A percentile compares a stretch with the other conserved stretches of the same genome.
These are phyloP conservation scores for Neurospora sp. DNA, from an alignment of 495 filamentous ascomycete genomes.

Conservation along the genomic window DNA sequence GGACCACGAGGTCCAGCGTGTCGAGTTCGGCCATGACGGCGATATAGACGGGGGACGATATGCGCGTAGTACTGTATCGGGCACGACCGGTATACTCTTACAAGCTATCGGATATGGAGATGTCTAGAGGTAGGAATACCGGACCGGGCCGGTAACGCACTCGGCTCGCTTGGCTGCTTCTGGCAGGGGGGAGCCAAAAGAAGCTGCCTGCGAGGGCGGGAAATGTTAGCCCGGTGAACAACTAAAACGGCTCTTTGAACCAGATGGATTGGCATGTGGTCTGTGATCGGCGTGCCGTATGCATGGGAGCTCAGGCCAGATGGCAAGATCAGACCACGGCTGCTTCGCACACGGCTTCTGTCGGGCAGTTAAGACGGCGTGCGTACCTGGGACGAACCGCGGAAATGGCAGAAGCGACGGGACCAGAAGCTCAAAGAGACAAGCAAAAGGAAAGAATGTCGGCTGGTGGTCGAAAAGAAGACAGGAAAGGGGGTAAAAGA, in stretches of 20 bases:
- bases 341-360: not conserved
- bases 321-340: not conserved
- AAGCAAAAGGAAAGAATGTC: not conserved
- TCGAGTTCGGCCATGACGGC: constrained; percentile 84
- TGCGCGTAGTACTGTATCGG: not conserved
- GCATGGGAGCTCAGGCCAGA: not conserved
- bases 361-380: not conserved
- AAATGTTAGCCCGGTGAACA: not conserved
- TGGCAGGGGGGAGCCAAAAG: not conserved
- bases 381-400: not conserved
- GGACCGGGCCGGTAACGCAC: not conserved
- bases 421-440: not conserved
- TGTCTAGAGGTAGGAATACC: not conserved
- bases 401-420: not conserved
- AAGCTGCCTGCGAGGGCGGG: not conserved
- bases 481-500: not conserved
- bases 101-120: not conserved
- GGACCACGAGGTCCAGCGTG: constrained; percentile 86
- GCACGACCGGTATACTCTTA: not conserved
- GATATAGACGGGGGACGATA: not conserved
- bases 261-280: not conserved
- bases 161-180: not conserved
- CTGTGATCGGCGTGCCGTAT: not conserved
- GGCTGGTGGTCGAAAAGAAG: not conserved
- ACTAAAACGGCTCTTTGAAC: not conserved